Evolutionary conservation across 495 filamentous ascomycete species (phyloP), one percentile per base, ranked within the genome.

Genomic region (Neurospora sublineolata): DNA sequence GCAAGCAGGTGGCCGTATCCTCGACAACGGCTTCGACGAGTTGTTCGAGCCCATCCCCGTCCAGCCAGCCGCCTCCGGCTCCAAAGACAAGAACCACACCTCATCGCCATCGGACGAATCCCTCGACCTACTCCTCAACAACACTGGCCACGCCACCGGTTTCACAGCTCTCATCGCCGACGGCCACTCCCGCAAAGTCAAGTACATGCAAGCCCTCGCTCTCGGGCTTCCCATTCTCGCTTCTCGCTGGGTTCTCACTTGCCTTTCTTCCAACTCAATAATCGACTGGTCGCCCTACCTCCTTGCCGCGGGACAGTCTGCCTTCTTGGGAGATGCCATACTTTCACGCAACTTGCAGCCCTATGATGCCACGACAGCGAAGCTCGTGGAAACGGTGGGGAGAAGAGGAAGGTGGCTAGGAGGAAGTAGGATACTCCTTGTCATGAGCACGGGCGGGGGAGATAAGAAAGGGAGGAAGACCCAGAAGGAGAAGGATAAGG

Each of bases 201-300:
- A 99, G 74, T 97, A 95, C 80, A 91, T 99, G 86, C 94, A 98
- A 79, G 95, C 95, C 0, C 88, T 99, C 14, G 94, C 96, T 9
- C 86, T 99, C 4, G 92, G 93, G 5, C 78, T 99, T 1, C 96
- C 96, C 0, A 96, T 93, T 74, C 84, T 99, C 7, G 88, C 90
- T 5, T 85, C 85, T 0, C 87, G 89, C 38, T 99, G 96, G 96
- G 82, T 98, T 70, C 84, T 86, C 37, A 89, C 92, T 69, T 96
- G 93, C 74, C 80, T 92, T 3, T 77, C 84, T 9, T 85, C 86
- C 70, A 82, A 83, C 41, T 78, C 79, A 6, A 74, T 93, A 12
- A 73, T 97, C 7, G 87, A 92, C 42, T 97, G 93, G 92, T 82
- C 85, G 3, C 84, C 89, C 30, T 98, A 97, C 72, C 87, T 97